phyloP scores from a whole-genome alignment of 1,139 yeast genomes.

The Candida frijolesensis region DNA sequence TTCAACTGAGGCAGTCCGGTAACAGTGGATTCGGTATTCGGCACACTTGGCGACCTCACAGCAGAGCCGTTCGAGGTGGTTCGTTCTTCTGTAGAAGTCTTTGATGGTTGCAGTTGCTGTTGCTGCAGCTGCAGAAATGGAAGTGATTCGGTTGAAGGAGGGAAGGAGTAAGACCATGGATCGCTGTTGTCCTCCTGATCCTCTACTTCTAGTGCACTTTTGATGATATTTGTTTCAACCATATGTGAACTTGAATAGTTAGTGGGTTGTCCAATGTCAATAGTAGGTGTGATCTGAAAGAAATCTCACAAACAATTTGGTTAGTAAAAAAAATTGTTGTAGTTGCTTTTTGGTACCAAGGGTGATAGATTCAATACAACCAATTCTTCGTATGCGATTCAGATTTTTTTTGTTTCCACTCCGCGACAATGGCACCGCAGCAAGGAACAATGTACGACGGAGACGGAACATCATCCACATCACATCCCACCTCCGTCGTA shows the following conservation, averaged over 20 bases:
- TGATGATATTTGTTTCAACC: background rate
- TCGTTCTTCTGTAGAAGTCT: background rate
- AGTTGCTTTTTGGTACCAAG: background rate
- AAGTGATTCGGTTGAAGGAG: constrained; percentile 40
- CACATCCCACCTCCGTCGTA: background rate
- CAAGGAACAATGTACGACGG: constrained; percentile 15
- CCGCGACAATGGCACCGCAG: constrained; percentile 3
- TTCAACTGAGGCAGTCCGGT: constrained; percentile 1
- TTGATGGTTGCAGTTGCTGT: constrained; percentile 4
- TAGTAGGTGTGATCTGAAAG: background rate
- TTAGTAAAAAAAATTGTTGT: background rate
- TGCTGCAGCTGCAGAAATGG: constrained; percentile 3
- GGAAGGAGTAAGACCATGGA: constrained; percentile 49
- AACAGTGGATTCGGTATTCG: constrained; percentile 2
- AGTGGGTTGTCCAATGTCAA: background rate
- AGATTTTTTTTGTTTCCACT: no score
- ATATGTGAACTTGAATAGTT: background rate
- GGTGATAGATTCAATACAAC: no score
- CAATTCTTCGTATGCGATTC: no score
- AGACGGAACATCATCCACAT: background rate
- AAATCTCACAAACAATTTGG: no score
- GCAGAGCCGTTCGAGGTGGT: background rate
- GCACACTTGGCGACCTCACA: background rate
- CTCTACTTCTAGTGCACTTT: constrained; percentile 15
- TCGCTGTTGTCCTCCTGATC: constrained; percentile 35